Conservation (phyloP, 495 filamentous ascomycete species). For the Podospora pseudopauciseta region DNA sequence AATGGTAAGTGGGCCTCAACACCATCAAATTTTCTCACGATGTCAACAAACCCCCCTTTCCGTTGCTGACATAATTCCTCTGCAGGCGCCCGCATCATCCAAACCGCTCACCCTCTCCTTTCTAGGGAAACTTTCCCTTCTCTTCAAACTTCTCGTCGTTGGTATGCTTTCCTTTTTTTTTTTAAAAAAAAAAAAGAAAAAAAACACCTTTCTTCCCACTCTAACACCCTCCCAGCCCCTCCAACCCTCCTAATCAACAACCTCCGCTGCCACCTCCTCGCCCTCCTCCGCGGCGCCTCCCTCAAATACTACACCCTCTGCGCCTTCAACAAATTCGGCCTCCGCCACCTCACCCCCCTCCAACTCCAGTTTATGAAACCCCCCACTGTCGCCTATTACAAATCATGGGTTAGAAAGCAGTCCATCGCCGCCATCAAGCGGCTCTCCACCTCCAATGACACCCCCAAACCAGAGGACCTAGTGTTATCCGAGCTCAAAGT, state of each 20-base stretch:
- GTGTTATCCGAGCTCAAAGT: conserved; percentile 2
- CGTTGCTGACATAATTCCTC: not conserved
- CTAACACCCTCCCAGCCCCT: conserved; percentile 9
- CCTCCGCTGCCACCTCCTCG: conserved; percentile 19
- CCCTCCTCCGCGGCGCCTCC: conserved; percentile 20
- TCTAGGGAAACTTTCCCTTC: conserved; percentile 9
- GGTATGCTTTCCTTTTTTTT: conserved; percentile 5
- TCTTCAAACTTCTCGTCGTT: conserved; percentile 15
- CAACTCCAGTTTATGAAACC: conserved; percentile 22
- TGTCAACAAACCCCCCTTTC: not conserved
- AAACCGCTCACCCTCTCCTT: conserved; percentile 6
- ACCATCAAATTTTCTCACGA: not conserved
- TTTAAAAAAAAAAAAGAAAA: not conserved
- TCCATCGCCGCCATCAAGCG: not conserved
- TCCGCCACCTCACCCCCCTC: conserved; percentile 14
- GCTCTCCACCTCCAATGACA: conserved; percentile 7
- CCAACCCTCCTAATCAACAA: conserved; percentile 22
- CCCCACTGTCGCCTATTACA: conserved; percentile 14
- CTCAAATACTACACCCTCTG: conserved; percentile 16
- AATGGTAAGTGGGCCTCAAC: conserved; percentile 9
- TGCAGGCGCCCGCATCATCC: not conserved
- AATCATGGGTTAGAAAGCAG: conserved; percentile 16
- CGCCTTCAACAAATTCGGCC: conserved; percentile 24
- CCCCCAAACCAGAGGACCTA: not conserved
- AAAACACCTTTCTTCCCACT: not conserved